These are phyloP conservation scores for Quercus berberidifolia DNA, from an alignment of 306 rosid species.

Conservation along the genomic window DNA sequence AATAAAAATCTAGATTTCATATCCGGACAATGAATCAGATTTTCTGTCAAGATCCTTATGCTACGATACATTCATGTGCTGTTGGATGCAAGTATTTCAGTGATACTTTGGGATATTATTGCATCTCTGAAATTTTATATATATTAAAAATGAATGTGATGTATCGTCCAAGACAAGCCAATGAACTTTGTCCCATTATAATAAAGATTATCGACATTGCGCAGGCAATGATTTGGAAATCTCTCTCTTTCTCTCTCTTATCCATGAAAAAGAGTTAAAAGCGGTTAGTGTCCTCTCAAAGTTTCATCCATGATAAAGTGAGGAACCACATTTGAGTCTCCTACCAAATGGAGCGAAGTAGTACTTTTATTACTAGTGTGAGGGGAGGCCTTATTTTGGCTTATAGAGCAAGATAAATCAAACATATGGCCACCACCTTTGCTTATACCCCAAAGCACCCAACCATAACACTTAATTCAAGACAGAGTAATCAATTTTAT, in stretches of 20 bases:
- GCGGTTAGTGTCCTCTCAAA: conserved; percentile 61
- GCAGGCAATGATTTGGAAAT: conserved; percentile 20
- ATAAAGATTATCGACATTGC: conserved; percentile 6
- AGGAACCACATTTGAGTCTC: conserved; percentile 38
- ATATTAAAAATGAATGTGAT: not conserved
- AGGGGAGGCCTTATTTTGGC: conserved; percentile 43
- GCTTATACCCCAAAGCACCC: conserved; percentile 96
- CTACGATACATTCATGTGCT: too few relatives aligned
- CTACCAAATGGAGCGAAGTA: conserved; percentile 44
- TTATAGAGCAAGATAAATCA: conserved; percentile 79
- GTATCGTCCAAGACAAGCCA: not conserved
- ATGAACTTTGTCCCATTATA: not conserved
- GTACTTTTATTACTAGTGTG: conserved; percentile 25
- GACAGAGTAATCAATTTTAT: conserved; percentile 25
- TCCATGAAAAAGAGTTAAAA: conserved; percentile 29
- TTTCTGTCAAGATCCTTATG: too few relatives aligned
- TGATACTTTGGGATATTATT: too few relatives aligned
- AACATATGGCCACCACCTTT: conserved; percentile 72
- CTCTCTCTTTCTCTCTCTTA: conserved; percentile 19
- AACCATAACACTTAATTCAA: conserved; percentile 74
- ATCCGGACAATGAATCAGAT: not conserved
- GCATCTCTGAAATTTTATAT: not conserved
- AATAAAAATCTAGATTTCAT: not conserved
- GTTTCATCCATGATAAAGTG: conserved; percentile 59
- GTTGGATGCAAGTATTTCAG: too few relatives aligned